These are phyloP conservation scores for Clitoria ternatea DNA, from an alignment of 306 rosid species.

Conservation along the genomic window DNA sequence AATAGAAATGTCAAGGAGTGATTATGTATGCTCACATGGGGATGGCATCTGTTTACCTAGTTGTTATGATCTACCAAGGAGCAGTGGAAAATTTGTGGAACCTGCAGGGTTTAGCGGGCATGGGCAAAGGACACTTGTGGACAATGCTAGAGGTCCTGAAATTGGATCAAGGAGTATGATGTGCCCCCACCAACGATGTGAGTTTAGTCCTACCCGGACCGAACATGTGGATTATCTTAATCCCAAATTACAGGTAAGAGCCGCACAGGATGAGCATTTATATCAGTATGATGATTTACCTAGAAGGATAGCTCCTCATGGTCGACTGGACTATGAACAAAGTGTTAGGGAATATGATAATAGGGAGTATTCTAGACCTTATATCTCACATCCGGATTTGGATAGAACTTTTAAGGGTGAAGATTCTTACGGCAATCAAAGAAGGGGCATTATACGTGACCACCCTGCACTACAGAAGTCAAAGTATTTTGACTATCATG, in stretches of 20 bases:
- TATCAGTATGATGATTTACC: conserved; percentile 50
- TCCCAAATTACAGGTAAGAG: conserved; percentile 39
- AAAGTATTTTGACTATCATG: conserved; percentile 43
- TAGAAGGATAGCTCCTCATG: conserved; percentile 52
- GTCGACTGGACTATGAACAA: conserved; percentile 45
- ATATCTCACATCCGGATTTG: conserved; percentile 32
- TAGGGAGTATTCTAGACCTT: conserved; percentile 48
- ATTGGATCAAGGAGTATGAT: conserved; percentile 39
- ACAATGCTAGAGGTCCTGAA: conserved; percentile 47
- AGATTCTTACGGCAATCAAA: conserved; percentile 37
- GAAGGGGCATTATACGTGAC: conserved; percentile 37
- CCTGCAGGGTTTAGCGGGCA: conserved; percentile 40
- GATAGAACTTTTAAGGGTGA: conserved; percentile 45
- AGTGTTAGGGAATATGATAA: conserved; percentile 42
- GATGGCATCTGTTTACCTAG: conserved; percentile 37
- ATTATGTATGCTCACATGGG: conserved; percentile 41
- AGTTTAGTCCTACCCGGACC: conserved; percentile 45
- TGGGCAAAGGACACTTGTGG: conserved; percentile 45
- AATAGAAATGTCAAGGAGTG: conserved; percentile 38
- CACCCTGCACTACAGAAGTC: conserved; percentile 38
- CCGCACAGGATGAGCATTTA: conserved; percentile 41
- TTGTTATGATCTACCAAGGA: conserved; percentile 48
- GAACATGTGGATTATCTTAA: conserved; percentile 42
- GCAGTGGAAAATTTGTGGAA: conserved; percentile 40
- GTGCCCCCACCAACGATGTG: conserved; percentile 38